Evolutionary conservation across 2,329 filamentous ascomycete species (phyloP), one percentile per base, ranked within the genome.

Genomic region (Calycina marina): DNA sequence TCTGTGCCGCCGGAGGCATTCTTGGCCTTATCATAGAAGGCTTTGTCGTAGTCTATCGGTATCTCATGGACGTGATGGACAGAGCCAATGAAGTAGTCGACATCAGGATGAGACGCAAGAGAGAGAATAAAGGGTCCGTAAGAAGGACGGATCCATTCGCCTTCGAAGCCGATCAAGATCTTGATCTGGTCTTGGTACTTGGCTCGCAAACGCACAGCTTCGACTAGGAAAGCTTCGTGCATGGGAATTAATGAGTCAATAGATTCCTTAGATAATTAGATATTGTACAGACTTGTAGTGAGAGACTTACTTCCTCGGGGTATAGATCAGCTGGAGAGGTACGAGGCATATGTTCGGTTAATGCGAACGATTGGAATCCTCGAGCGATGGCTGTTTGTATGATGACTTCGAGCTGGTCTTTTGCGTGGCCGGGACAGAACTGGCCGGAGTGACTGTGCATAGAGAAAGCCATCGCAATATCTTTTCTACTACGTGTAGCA

Each of bases 391-490:
- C 88, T 9, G 75, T 69, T 50, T 76, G 69, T 46, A 96, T 63
- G 30, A 96, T 72, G 43, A 84, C 76, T 55, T 96, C 88, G 6
- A 98, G 69, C 13, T 73, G 68, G 53, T 93, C 74, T 52, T 78
- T 74, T 31, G 90, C 90, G 61, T 98, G 90, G 46, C 78, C 73
- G 6, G 77, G 77, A 61, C 90, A 98, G 63, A 98, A 98, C 55
- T 98, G 83, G 41, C 90, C 90, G 22, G 90, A 96, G 60, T 98
- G 90, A 51, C 84, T 93, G 58, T 98, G 90, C 64, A 96, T 92
- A 4, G 90, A 92, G 61, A 93, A 93, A 2, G 88, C 86, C 90
- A 96, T 96, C 32, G 26, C n/a, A n/a, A n/a, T n/a, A n/a, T n/a
- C n/a, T n/a, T n/a, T n/a, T n/a, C n/a, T n/a, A n/a, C n/a, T n/a